Percentiles rank a stretch among this genome's conserved stretches.
phyloP scores from a whole-genome alignment of 2,329 filamentous ascomycete species.

The Chrysosporium queenslandicum region DNA sequence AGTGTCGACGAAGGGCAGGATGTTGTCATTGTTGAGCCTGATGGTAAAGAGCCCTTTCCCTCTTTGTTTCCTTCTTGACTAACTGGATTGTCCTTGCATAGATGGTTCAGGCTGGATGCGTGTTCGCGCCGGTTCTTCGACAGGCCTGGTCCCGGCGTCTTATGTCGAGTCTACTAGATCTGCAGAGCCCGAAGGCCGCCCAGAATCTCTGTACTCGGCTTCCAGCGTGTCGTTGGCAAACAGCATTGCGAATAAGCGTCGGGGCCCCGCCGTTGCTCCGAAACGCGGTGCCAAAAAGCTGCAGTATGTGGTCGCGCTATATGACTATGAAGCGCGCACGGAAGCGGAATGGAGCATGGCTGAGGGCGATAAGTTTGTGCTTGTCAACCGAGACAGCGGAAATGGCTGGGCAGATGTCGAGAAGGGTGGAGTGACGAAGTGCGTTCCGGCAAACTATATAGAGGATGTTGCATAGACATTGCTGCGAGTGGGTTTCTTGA shows the following conservation, averaged over 20 bases:
- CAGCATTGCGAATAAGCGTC: constrained; percentile 57
- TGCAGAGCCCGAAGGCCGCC: constrained; percentile 39
- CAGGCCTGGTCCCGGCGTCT: constrained; percentile 76
- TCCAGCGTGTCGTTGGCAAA: constrained; percentile 59
- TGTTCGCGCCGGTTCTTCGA: constrained; percentile 59
- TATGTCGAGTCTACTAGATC: constrained; percentile 63
- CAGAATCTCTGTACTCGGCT: constrained; percentile 66
- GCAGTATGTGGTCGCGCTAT: constrained; percentile 84
- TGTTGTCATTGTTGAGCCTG: constrained; percentile 68
- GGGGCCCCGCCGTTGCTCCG: constrained; percentile 84
- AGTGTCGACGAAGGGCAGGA: constrained; percentile 69
- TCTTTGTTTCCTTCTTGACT: not conserved
- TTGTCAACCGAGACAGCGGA: constrained; percentile 76
- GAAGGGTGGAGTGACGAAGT: constrained; percentile 73
- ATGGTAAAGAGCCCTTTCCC: constrained; percentile 51
- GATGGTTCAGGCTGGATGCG: constrained; percentile 89
- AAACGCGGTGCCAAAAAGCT: constrained; percentile 86
- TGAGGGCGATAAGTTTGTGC: constrained; percentile 83
- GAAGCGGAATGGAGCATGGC: constrained; percentile 81
- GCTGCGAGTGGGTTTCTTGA: no score
- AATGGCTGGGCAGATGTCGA: constrained; percentile 98
- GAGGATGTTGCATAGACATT: constrained; percentile 41
- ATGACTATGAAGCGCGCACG: constrained; percentile 78
- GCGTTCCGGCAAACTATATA: constrained; percentile 90
- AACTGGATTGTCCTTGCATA: constrained; percentile 30